Conservation (phyloP, 306 rosid species). For the Quercus berberidifolia region DNA sequence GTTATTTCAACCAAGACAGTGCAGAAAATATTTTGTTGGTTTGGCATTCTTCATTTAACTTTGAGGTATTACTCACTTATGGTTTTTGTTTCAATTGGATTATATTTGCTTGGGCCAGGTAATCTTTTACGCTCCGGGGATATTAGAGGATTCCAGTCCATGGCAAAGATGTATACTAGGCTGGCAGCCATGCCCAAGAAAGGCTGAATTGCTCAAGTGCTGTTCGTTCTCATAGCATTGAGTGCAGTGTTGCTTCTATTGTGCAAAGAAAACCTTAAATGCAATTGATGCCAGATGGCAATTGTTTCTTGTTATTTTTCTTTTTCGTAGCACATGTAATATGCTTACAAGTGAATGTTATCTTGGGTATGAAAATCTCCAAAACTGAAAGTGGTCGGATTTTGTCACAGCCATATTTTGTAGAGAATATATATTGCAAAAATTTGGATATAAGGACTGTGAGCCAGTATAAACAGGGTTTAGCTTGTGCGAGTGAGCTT, state of each 20-base stretch:
- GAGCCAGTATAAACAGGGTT: too few species aligned
- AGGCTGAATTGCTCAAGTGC: slow-evolving; percentile 49
- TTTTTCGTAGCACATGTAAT: too few species aligned
- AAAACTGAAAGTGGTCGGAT: too few species aligned
- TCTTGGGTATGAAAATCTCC: too few species aligned
- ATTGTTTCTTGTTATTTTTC: too few species aligned
- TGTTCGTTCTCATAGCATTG: slow-evolving; percentile 9
- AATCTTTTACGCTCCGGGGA: slow-evolving; percentile 94
- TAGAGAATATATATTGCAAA: too few species aligned
- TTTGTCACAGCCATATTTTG: too few species aligned
- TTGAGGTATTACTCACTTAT: neutral
- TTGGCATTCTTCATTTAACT: neutral
- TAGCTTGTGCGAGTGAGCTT: too few species aligned
- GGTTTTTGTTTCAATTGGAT: neutral
- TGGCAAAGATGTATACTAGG: slow-evolving; percentile 97
- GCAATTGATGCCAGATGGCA: too few species aligned
- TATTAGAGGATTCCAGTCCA: slow-evolving; percentile 79
- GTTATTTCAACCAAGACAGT: neutral
- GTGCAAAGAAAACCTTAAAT: neutral
- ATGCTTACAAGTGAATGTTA: too few species aligned
- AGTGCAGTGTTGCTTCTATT: neutral
- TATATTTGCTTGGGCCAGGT: slow-evolving; percentile 37
- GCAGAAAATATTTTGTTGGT: neutral
- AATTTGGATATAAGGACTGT: too few species aligned
- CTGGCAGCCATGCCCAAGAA: slow-evolving; percentile 99